A percentile compares a stretch with the other conserved stretches of the same genome.
These are phyloP conservation scores for Trichosporon sp. DNA, from an alignment of 1,284 basidiomycete species.

Conservation along the genomic window DNA sequence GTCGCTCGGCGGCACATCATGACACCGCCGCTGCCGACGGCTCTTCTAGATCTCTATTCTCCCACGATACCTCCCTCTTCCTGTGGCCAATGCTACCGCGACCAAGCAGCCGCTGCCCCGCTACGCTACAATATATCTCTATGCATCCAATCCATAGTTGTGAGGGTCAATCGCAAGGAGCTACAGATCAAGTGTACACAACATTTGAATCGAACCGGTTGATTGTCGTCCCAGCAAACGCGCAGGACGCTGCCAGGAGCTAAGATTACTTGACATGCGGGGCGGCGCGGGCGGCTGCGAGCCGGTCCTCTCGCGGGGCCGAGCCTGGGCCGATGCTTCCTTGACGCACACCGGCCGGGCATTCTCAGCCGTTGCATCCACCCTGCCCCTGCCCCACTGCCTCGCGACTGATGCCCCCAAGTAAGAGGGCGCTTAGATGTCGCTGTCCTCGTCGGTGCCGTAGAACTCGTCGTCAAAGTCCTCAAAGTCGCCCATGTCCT, in stretches of 20 bases:
- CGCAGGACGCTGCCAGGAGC: background rate
- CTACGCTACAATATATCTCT: background rate
- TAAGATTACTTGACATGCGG: background rate
- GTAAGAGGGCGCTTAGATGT: slow-evolving; percentile 13
- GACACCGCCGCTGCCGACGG: background rate
- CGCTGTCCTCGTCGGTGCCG: slow-evolving; percentile 46
- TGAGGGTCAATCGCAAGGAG: background rate
- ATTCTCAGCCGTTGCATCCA: too few relatives aligned
- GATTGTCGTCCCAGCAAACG: background rate
- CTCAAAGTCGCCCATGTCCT: slow-evolving; percentile 64
- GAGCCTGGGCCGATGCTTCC: background rate
- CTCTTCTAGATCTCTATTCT: background rate
- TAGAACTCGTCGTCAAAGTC: slow-evolving; percentile 53
- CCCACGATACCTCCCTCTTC: too few relatives aligned
- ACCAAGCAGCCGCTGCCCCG: background rate
- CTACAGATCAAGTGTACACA: background rate
- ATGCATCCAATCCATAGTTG: slow-evolving; percentile 3
- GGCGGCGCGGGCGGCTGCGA: background rate
- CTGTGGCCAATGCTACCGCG: background rate
- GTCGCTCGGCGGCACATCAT: background rate
- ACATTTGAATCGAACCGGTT: background rate
- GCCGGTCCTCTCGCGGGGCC: background rate
- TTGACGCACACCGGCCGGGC: too few relatives aligned
- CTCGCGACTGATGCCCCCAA: too few relatives aligned
- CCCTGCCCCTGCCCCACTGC: too few relatives aligned